phyloP scores from a whole-genome alignment of 768 basidiomycete genomes.

The Filobasidium floriforme region DNA sequence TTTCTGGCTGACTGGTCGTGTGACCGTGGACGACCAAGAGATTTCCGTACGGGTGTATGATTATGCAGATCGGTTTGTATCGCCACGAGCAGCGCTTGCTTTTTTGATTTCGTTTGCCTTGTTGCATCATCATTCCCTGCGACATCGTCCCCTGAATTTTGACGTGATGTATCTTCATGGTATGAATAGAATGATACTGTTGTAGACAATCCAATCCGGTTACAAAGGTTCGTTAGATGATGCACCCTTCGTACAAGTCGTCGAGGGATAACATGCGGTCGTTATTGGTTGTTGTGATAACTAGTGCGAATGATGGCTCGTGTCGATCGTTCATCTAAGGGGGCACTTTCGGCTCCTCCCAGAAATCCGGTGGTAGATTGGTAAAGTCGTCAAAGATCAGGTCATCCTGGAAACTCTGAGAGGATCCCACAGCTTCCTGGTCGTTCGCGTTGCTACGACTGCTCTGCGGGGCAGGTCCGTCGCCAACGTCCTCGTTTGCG shows the following conservation, averaged over 20 bases:
- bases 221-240: too few species aligned
- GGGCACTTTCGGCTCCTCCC: conserved; percentile 12
- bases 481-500: neutral
- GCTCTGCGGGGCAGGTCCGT: neutral
- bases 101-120: too few species aligned
- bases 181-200: too few species aligned
- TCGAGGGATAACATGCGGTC: neutral
- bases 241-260: too few species aligned
- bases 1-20: neutral
- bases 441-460: neutral
- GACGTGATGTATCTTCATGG: too few species aligned
- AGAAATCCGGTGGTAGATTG: conserved; percentile 32
- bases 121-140: too few species aligned
- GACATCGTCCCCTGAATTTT: too few species aligned
- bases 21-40: too few species aligned
- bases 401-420: conserved; percentile 17
- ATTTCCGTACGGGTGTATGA: too few species aligned
- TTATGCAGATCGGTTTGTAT: too few species aligned
- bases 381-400: conserved; percentile 31
- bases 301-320: neutral
- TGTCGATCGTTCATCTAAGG: neutral
- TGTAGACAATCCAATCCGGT: too few species aligned
- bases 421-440: neutral
- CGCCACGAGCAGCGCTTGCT: too few species aligned
- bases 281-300: neutral